These are phyloP conservation scores for Picea sitchensis DNA, from an alignment of 75 land plant genomes.

Conservation along the genomic window DNA sequence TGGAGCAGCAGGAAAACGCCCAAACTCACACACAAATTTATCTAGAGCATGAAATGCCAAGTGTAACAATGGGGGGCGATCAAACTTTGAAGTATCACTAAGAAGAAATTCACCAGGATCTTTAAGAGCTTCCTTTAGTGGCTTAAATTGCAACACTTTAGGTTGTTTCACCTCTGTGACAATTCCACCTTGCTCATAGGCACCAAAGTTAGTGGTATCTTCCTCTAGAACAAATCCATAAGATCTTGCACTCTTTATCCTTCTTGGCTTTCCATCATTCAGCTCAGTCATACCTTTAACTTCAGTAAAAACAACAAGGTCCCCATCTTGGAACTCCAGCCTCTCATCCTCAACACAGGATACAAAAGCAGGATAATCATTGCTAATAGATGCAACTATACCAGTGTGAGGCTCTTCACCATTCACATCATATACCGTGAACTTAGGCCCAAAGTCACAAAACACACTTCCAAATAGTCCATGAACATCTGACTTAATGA, in stretches of 20 bases:
- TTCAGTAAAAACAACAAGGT: constrained; percentile 89
- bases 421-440: constrained; percentile 88
- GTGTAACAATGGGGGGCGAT: constrained; percentile 82
- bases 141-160: constrained; percentile 72
- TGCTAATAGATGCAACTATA: constrained; percentile 85
- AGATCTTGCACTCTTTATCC: constrained; percentile 62
- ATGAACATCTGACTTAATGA: constrained; percentile 79
- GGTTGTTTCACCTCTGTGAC: constrained; percentile 94
- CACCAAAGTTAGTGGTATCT: constrained; percentile 74
- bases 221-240: constrained; percentile 86
- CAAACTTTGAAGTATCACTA: constrained; percentile 88
- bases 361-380: constrained; percentile 82
- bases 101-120: constrained; percentile 91
- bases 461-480: constrained; percentile 92
- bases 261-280: constrained; percentile 95
- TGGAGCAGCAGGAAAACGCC: constrained; percentile 71
- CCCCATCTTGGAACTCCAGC: constrained; percentile 95
- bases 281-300: constrained; percentile 86
- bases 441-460: constrained; percentile 95
- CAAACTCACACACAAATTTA: constrained; percentile 45
- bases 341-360: constrained; percentile 96
- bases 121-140: constrained; percentile 60
- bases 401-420: constrained; percentile 96
- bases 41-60: constrained; percentile 93
- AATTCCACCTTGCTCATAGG: constrained; percentile 79